Evolutionary conservation across 1,139 yeast species (phyloP), one percentile per base, ranked within the genome.

Genomic region (Blastobotrys serpentis): DNA sequence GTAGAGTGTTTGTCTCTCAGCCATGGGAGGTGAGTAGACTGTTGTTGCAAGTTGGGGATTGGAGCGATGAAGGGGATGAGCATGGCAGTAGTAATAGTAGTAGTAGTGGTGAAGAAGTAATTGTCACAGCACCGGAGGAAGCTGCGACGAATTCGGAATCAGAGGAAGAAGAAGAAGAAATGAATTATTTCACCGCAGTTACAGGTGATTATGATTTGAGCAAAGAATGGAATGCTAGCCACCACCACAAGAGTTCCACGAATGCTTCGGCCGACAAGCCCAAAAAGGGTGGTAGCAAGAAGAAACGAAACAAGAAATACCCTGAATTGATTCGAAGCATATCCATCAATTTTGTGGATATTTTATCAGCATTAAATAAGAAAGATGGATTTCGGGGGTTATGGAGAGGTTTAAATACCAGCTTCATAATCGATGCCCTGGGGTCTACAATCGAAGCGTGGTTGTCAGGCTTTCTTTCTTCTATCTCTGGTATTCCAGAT

Each of bases 21-120:
- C 98, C 98, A 1, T 83, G 90, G 66, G 97, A 92, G 60, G 85
- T 87, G 29, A 81, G 87, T 3, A 75, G 95, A 48, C 72, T 88
- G 54, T 74, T 89, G 36, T 67, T 89, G 50, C 98, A 92, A 65
- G 85, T 87, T 26, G 96, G 95, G 2, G 79, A 74, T 57, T 52
- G 66, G 65, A 51, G 54, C 23, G 48, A 53, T n/a, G 49, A 43
- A 52, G 42, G 51, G 43, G 64, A 58, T 8, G 77, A 74, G 38
- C n/a, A n/a, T n/a, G n/a, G n/a, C n/a, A n/a, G n/a, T n/a, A n/a
- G n/a, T n/a, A n/a, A n/a, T n/a, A n/a, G n/a, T n/a, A n/a, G n/a
- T n/a, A n/a, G n/a, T n/a, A n/a, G n/a, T n/a, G n/a, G n/a, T n/a
- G n/a, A n/a, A n/a, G n/a, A n/a, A n/a, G n/a, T n/a, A n/a, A n/a